phyloP scores from a whole-genome alignment of 1,284 basidiomycete species.

The Boletellus dicymbophilus region DNA sequence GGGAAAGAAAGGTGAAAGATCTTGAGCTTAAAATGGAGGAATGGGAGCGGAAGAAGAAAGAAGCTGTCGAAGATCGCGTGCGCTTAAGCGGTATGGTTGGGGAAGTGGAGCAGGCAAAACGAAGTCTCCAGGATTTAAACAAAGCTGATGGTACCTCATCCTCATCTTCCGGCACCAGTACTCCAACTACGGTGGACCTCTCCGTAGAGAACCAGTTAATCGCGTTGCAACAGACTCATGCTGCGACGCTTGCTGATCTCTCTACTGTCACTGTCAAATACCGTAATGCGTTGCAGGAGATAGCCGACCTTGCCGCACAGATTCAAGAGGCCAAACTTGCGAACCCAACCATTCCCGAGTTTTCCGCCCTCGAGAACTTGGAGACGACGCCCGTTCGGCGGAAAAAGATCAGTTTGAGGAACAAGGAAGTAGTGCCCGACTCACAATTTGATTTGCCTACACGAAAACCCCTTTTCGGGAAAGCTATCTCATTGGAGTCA shows the following conservation, averaged over 20 bases:
- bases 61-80: constrained; percentile 62
- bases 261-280: constrained; percentile 81
- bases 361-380: constrained; percentile 44
- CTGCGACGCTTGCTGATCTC: constrained; percentile 78
- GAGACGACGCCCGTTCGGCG: constrained; percentile 51
- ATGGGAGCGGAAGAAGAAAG: constrained; percentile 70
- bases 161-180: constrained; percentile 31
- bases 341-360: constrained; percentile 47
- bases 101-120: constrained; percentile 72
- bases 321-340: constrained; percentile 78
- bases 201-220: constrained; percentile 59
- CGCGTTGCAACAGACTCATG: constrained; percentile 73
- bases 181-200: constrained; percentile 33
- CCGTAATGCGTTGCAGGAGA: constrained; percentile 85
- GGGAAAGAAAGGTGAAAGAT: constrained; percentile 73
- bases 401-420: constrained; percentile 49
- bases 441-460: constrained; percentile 47
- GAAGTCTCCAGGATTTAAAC: constrained; percentile 51
- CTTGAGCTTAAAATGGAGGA: constrained; percentile 78
- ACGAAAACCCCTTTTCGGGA: constrained; percentile 79
- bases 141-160: constrained; percentile 28
- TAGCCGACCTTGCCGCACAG: constrained; percentile 83
- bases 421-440: constrained; percentile 49
- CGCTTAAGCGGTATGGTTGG: constrained; percentile 67
- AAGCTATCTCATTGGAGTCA: constrained; percentile 82